phyloP scores from a whole-genome alignment of 106 monocot species.

The Acanthochlamys bracteata region DNA sequence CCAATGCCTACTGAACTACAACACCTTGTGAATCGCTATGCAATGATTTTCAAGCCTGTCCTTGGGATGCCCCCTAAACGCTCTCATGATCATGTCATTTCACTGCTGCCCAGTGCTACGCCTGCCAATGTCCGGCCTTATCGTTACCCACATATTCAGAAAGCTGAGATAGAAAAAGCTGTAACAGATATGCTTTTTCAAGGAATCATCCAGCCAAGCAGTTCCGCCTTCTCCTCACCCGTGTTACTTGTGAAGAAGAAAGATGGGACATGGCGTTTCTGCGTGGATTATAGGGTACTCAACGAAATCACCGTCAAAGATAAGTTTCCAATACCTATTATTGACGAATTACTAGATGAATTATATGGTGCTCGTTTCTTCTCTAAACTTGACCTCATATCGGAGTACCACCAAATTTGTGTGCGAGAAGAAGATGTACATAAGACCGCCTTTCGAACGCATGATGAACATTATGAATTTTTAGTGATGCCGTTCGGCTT shows the following conservation, averaged over 20 bases:
- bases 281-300: slow-evolving; percentile 3
- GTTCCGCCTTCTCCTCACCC: neutral
- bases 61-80: neutral
- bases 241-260: slow-evolving; percentile 7
- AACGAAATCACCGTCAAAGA: slow-evolving; percentile 6
- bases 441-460: slow-evolving; percentile 3
- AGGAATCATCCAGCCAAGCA: slow-evolving; percentile 3
- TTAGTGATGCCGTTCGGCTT: slow-evolving; percentile 7
- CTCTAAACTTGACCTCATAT: slow-evolving; percentile 9
- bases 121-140: slow-evolving; percentile 3
- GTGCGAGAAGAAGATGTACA: neutral
- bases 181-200: neutral
- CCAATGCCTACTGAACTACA: neutral
- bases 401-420: slow-evolving; percentile 12
- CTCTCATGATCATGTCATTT: neutral
- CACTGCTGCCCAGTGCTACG: neutral
- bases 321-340: slow-evolving; percentile 10
- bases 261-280: slow-evolving; percentile 5
- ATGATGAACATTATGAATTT: slow-evolving; percentile 3
- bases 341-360: slow-evolving; percentile 20
- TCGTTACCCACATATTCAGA: neutral
- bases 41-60: neutral
- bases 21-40: neutral
- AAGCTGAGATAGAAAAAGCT: neutral
- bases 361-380: neutral